phyloP scores from a whole-genome alignment of 805 yeast genomes.

The Yarrowia porcina region DNA sequence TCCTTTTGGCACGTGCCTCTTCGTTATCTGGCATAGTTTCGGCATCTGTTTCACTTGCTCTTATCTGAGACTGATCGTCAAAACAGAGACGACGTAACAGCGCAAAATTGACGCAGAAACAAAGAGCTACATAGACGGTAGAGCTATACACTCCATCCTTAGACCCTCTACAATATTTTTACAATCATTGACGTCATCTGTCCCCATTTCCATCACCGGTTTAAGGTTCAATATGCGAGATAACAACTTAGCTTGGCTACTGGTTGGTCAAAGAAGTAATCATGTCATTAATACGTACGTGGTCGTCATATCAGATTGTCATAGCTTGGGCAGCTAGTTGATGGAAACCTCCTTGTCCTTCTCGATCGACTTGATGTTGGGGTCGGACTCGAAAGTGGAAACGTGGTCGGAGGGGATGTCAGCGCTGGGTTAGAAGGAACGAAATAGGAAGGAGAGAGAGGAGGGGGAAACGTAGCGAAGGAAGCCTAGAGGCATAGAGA shows the following conservation, averaged over 20 bases:
- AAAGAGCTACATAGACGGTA: no score
- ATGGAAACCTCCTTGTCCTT: constrained; percentile 24
- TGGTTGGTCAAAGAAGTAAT: background rate
- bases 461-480: no score
- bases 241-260: background rate
- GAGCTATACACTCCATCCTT: no score
- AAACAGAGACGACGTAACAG: no score
- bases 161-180: no score
- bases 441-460: background rate
- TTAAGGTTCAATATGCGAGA: background rate
- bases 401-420: constrained; percentile 23
- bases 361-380: constrained; percentile 24
- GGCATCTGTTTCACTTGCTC: background rate
- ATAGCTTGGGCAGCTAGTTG: constrained; percentile 13
- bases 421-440: background rate
- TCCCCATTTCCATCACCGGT: no score
- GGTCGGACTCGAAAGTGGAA: constrained; percentile 25
- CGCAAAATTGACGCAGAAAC: no score
- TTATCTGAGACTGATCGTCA: background rate
- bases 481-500: no score
- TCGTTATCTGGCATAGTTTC: no score
- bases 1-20: no score
- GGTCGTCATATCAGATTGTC: background rate
- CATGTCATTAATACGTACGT: constrained; percentile 3
- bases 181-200: no score